phyloP scores from a whole-genome alignment of 2,329 filamentous ascomycete genomes.

The Capronia coronata region DNA sequence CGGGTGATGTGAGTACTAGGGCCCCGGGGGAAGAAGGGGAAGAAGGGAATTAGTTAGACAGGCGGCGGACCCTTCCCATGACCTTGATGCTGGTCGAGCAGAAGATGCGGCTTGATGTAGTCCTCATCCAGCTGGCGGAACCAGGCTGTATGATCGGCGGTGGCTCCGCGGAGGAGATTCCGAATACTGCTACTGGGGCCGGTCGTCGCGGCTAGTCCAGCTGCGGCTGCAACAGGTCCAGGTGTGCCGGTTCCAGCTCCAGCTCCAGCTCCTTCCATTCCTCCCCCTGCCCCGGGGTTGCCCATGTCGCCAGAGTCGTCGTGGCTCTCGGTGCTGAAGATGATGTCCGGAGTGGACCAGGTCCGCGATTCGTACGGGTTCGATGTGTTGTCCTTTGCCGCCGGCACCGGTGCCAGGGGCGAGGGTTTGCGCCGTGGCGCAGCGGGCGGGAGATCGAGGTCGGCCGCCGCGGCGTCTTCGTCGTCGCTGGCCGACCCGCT shows the following conservation, averaged over 20 bases:
- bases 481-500: constrained; percentile 39
- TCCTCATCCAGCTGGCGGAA: constrained; percentile 93
- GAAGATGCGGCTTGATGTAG: constrained; percentile 84
- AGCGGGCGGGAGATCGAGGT: constrained; percentile 56
- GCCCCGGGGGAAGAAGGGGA: no score
- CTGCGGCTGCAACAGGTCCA: constrained; percentile 14
- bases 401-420: constrained; percentile 34
- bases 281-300: constrained; percentile 12
- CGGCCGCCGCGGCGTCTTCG: constrained; percentile 40
- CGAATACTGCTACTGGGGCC: constrained; percentile 54
- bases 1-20: no score
- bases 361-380: constrained; percentile 7
- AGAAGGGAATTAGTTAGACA: neutral
- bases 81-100: constrained; percentile 62
- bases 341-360: constrained; percentile 21
- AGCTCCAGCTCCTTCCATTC: constrained; percentile 14
- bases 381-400: neutral
- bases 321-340: constrained; percentile 18
- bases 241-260: no score
- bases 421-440: constrained; percentile 40
- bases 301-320: constrained; percentile 16
- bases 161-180: constrained; percentile 67
- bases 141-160: constrained; percentile 81
- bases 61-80: constrained; percentile 24
- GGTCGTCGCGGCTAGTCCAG: constrained; percentile 30